Conservation (phyloP, 306 rosid species). For the Cicer cuneatum region DNA sequence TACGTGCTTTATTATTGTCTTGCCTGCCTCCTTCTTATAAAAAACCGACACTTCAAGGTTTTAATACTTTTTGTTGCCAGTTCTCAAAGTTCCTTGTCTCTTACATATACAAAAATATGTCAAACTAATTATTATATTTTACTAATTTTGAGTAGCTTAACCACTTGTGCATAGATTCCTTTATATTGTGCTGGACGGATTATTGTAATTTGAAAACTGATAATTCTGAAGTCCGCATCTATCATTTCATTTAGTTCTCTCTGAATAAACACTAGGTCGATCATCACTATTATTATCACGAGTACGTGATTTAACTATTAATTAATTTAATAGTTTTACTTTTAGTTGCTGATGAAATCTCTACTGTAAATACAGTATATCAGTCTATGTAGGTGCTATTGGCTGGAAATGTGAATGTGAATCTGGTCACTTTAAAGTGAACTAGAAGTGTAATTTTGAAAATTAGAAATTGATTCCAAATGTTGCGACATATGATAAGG, state of each 20-base stretch:
- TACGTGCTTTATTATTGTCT: conserved; percentile 52
- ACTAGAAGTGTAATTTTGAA: conserved; percentile 23
- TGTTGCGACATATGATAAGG: neutral
- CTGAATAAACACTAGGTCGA: neutral
- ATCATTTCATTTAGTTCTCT: conserved; percentile 8
- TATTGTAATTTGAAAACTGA: conserved; percentile 15
- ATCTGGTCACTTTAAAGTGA: conserved; percentile 18
- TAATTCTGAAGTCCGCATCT: conserved; percentile 17
- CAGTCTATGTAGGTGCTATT: conserved; percentile 10
- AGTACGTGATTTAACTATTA: conserved; percentile 16
- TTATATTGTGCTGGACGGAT: conserved; percentile 14
- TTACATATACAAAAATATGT: neutral
- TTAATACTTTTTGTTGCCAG: conserved; percentile 17
- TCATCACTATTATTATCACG: conserved; percentile 3
- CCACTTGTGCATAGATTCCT: neutral
- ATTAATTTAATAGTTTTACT: neutral
- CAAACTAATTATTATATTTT: neutral
- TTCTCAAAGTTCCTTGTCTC: neutral
- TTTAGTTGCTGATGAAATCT: neutral
- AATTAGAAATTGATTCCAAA: conserved; percentile 25
- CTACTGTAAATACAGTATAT: neutral
- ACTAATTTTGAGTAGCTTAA: conserved; percentile 23
- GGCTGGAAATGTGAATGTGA: neutral
- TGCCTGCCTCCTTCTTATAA: conserved; percentile 12
- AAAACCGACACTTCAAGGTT: conserved; percentile 1